Conservation (phyloP, 305 asterid species). For the Fraxinus platypoda region DNA sequence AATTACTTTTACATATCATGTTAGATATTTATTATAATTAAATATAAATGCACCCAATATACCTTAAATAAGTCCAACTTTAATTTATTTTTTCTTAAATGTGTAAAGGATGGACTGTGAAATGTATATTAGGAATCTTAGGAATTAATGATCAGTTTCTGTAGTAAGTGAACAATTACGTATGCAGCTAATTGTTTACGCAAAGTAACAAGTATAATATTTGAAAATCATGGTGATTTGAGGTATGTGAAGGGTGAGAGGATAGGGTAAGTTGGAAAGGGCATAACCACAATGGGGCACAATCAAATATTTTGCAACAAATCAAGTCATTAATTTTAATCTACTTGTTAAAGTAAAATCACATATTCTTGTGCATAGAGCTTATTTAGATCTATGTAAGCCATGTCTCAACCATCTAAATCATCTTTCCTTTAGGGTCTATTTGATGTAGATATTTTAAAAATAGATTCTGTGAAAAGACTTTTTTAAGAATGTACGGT, state of each 20-base stretch:
- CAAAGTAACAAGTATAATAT: slow-evolving; percentile 4
- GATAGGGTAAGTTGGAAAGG: neutral
- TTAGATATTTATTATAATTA: neutral
- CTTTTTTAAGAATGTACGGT: neutral
- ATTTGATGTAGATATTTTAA: neutral
- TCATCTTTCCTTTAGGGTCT: neutral
- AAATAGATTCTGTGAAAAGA: neutral
- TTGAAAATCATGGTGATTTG: slow-evolving; percentile 1
- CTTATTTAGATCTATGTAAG: neutral
- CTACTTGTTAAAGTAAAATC: neutral
- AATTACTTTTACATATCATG: neutral
- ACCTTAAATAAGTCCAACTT: slow-evolving; percentile 7
- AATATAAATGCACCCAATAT: neutral
- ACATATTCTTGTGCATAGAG: neutral
- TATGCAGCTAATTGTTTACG: neutral
- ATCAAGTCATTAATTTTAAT: neutral
- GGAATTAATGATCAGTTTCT: neutral
- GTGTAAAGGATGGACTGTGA: neutral
- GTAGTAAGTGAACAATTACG: neutral
- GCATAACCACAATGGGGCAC: neutral
- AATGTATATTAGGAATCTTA: neutral
- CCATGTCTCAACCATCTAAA: neutral
- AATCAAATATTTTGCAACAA: neutral
- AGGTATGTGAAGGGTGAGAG: neutral
- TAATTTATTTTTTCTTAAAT: neutral